phyloP scores from a whole-genome alignment of 2,329 filamentous ascomycete genomes.

The Huntiella moniliformis region DNA sequence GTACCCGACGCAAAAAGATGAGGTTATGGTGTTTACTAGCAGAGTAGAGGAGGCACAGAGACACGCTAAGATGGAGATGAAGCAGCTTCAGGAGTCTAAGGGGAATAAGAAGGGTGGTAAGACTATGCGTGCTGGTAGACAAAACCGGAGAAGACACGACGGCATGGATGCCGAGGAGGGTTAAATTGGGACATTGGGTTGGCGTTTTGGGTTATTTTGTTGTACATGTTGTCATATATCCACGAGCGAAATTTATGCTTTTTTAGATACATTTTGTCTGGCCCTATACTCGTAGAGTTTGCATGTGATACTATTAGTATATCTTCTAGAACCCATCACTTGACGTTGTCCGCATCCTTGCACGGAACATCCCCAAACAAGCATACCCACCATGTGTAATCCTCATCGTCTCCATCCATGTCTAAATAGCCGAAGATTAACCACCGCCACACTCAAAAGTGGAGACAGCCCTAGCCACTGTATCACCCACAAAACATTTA shows the following conservation, averaged over 20 bases:
- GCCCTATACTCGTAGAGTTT: no score
- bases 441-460: conserved; percentile 1
- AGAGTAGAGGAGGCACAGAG: conserved; percentile 72
- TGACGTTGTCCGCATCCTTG: background rate
- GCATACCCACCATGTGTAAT: no score
- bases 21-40: conserved; percentile 64
- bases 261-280: no score
- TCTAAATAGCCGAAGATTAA: background rate
- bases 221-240: background rate
- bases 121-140: conserved; percentile 22
- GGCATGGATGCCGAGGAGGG: conserved; percentile 64
- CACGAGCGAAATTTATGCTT: no score
- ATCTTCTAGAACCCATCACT: background rate
- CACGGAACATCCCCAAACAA: no score
- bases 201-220: background rate
- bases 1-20: conserved; percentile 55
- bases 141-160: conserved; percentile 26
- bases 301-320: no score
- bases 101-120: conserved; percentile 34
- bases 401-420: no score
- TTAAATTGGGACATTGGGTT: conserved; percentile 18
- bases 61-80: conserved; percentile 63
- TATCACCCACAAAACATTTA: background rate
- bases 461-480: conserved; percentile 7
- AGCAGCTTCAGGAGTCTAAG: conserved; percentile 53